Evolutionary conservation across 352 stramenopile species (phyloP), one percentile per base, ranked within the genome.

Genomic region (Phytophthora megakarya): DNA sequence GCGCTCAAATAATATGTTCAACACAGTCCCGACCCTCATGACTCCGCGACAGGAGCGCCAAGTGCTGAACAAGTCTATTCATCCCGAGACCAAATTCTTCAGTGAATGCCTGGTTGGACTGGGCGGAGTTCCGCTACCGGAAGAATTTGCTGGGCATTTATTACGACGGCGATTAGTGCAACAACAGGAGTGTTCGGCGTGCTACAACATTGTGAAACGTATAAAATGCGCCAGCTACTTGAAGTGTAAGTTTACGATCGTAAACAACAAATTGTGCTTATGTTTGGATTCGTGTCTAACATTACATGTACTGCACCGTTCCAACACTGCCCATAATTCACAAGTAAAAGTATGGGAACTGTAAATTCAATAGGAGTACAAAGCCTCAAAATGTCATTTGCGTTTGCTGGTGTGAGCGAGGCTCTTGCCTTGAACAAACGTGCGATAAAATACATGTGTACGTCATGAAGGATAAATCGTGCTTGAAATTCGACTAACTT

Each of bases 1-100:
- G 19, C 67, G 63, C 11, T 54, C 43, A 16, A 75, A 73, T 50
- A 70, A 65, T 45, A 56, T 81, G 49, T 81, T 77, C 46, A 80
- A 78, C 42, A 45, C 67, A 23, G 65, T 76, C 10, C 73, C 77
- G 39, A 76, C 64, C 0, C 73, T 84, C 64, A 73, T 88, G 61
- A 77, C 79, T 28, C 76, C 77, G 4, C 75, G 76, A 1, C 79
- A 81, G 21, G 46, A 58, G 28, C 67, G 67, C 19, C 40, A 65
- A 35, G 22, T 57, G 35, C 53, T 70, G 18, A 63, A 51, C 18
- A 58, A 52, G 25, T 47, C 43, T 5, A 30, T 13, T 6, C 38
- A 49, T 11, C 19, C 47, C 4, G 48, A 42, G 21, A 26, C 21
- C n/a, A 74, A 64, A 35, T 33, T 72, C 11, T 65, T 58, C 39